Evolutionary conservation across 116 monocot species (phyloP), one percentile per base, ranked within the genome.

Genomic region (Dioscorea cayenensis): DNA sequence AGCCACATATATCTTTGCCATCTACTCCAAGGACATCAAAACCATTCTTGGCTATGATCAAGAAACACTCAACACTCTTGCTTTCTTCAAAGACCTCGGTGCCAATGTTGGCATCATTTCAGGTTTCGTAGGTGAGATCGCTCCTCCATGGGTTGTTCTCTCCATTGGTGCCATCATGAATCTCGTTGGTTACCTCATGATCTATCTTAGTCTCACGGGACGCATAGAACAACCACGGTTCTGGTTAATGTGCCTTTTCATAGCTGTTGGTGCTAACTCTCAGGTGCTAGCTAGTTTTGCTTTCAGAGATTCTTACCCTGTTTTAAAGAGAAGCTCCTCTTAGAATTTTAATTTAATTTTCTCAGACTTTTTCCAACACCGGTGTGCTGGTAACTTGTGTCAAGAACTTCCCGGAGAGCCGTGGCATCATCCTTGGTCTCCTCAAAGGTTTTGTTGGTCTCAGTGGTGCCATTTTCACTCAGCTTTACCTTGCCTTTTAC

Each of bases 11-110:
- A 79, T 84, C 49, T 88, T 82, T 63, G 28, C 64, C 62, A 77
- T 77, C 49, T 88, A 88, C 79, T 88, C 88, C 28, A 72, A 69
- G 7, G 84, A 77, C 60, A 59, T 84, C 61, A 84, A 88, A 36
- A 64, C 84, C 28, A 71, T 77, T 5, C 75, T 88, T 1, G 67
- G 73, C 3, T 88, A 88, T 72, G 69, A 82, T 70, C 88, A 84
- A 68, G 73, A 79, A 14, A 79, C 78, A 21, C 78, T 88, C 28
- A 84, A 79, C 80, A 87, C 86, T 21, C 66, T 87, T 25, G 68
- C 68, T 65, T 83, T 87, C 83, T 87, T 80, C 83, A 87, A 87
- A 64, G 86, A 87, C 75, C 75, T 87, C n/a, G 86, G 86, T n/a
- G 83, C 75, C 49, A 87, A 80, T 77, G 80, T 87, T 35, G 84